A percentile compares a stretch with the other conserved stretches of the same genome.
These are phyloP conservation scores for Microstegium vimineum DNA, from an alignment of 176 grass and related monocot species.

Conservation along the genomic window DNA sequence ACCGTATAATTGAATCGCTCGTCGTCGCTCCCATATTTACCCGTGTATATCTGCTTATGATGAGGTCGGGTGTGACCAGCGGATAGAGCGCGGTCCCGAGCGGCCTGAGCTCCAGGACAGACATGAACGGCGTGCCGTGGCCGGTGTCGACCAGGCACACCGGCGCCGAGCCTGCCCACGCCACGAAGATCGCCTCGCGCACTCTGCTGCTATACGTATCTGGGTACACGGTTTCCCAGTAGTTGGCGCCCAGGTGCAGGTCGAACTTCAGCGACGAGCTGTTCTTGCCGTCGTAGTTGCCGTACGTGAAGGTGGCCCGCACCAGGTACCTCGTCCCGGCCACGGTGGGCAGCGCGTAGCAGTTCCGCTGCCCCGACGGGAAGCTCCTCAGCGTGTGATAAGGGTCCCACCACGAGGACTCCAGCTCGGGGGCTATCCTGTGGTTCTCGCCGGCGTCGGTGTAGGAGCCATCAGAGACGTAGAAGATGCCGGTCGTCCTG, in stretches of 20 bases:
- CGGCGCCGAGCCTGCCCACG: neutral
- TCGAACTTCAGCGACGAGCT: conserved; percentile 20
- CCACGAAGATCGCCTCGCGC: neutral
- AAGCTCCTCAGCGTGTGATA: conserved; percentile 30
- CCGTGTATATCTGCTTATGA: neutral
- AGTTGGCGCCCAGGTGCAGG: conserved; percentile 17
- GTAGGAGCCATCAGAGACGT: neutral
- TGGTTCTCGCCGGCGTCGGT: neutral
- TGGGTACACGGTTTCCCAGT: neutral
- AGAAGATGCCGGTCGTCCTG: no score
- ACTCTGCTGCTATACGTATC: no score
- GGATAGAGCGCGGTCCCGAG: neutral
- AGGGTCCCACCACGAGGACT: no score
- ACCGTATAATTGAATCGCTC: no score
- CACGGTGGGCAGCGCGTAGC: no score
- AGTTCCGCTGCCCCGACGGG: conserved; percentile 30
- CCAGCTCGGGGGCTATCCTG: neutral
- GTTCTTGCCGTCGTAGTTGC: neutral
- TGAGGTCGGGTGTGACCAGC: neutral
- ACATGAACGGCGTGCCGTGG: conserved; percentile 43
- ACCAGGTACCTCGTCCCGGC: no score
- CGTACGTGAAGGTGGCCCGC: no score
- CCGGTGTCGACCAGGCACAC: conserved; percentile 44
- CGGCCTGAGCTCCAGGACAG: conserved; percentile 11
- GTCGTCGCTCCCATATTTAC: no score